These are phyloP conservation scores for Mentha longifolia DNA, from an alignment of 257 asterid species.

Conservation along the genomic window DNA sequence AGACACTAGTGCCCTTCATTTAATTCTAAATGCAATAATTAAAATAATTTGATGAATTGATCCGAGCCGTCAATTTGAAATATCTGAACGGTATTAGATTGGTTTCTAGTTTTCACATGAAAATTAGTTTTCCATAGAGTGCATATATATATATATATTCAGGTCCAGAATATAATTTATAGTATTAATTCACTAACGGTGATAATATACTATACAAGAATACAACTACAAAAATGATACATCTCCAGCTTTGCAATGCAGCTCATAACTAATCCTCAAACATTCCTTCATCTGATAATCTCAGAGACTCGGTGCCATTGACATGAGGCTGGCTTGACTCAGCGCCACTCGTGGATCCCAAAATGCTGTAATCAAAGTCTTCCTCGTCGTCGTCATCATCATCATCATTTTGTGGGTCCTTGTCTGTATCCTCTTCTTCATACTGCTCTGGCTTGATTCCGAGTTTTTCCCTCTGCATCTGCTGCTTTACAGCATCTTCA, in stretches of 20 bases:
- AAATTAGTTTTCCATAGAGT: too few relatives aligned
- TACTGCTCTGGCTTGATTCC: conserved; percentile 58
- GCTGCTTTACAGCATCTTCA: conserved; percentile 80
- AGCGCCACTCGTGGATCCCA: conserved; percentile 55
- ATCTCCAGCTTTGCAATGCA: neutral
- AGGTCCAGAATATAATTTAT: too few relatives aligned
- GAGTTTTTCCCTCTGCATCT: conserved; percentile 63
- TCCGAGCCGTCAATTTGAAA: too few relatives aligned
- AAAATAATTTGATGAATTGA: too few relatives aligned
- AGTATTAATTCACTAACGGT: too few relatives aligned
- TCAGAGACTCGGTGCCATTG: conserved; percentile 85
- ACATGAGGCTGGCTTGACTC: conserved; percentile 71
- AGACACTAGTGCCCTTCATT: too few relatives aligned
- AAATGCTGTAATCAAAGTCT: conserved; percentile 71
- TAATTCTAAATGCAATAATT: too few relatives aligned
- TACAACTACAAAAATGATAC: conserved; percentile 13
- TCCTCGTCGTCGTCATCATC: conserved; percentile 56
- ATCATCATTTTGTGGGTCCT: conserved; percentile 35
- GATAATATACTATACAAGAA: too few relatives aligned
- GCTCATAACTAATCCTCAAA: conserved; percentile 12
- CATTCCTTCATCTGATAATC: conserved; percentile 26
- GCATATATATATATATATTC: too few relatives aligned
- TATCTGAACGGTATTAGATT: too few relatives aligned
- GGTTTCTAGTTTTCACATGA: too few relatives aligned
- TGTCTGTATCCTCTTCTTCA: conserved; percentile 38